Evolutionary conservation across 495 filamentous ascomycete species (phyloP), one percentile per base, ranked within the genome.

Genomic region (Chaetomium fimeti): DNA sequence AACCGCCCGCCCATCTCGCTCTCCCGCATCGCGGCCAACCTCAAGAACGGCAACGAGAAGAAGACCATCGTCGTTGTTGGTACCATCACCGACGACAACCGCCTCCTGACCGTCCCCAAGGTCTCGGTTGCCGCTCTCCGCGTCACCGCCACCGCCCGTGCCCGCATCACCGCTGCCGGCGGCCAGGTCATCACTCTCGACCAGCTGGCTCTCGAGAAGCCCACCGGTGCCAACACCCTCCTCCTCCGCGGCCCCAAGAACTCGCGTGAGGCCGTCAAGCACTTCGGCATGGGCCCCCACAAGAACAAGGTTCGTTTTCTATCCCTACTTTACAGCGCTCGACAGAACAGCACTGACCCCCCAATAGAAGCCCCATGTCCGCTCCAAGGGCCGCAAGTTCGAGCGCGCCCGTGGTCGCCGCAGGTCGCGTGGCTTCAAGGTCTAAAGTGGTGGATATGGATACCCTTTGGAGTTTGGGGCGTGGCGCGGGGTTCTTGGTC

Each of bases 381-480:
- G 89, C 79, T 94, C 90, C 85, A 98, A 98, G 88, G 95, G 95
- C 72, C 89, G 95, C 78, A 98, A 98, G 85, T 98, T 98, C 83
- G 94, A 98, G 87, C 84, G 86, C 61, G 94, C 93, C 75, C 93
- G 94, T 92, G 94, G 94, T 76, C 91, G 94, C 78, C 93, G 94
- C 84, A 84, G 91, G 78, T 97, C 92, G 70, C 83, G 87, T 68
- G 94, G 95, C 84, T 98, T 98, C 91, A 98, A 98, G 91, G 94
- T 98, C 76, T 98, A 93, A 84, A 70, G 58, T 57, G 68, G 64
- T 62, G 38, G 53, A 45, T 38, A 53, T 28, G 45, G 64, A 68
- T 70, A 67, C 72, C 69, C 45, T 60, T 42, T 54, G 63, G 63
- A 65, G 63, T 65, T 60, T 60, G 63, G 63, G 45, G 56, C 56